Evolutionary conservation across 257 asterid genomes (phyloP).

Genomic region (Plantago ovata): DNA sequence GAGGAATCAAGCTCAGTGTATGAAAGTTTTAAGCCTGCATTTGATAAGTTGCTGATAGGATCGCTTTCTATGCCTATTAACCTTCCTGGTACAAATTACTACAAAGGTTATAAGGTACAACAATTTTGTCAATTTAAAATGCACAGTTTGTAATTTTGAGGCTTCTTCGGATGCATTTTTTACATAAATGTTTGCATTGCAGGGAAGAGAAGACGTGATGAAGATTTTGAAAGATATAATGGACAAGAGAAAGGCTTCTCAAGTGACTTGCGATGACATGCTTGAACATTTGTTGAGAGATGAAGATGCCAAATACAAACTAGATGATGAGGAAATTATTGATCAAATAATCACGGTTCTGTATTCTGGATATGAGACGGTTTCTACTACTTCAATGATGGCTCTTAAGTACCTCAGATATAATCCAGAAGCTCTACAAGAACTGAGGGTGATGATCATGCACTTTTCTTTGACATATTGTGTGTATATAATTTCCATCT

Average conservation of each 20-base stretch:
- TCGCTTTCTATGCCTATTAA: slow-evolving; percentile 68
- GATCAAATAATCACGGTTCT: slow-evolving; percentile 77
- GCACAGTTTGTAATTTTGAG: no score
- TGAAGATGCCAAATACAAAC: slow-evolving; percentile 25
- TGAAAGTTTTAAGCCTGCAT: slow-evolving; percentile 36
- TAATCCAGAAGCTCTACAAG: slow-evolving; percentile 60
- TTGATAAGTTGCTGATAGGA: slow-evolving; percentile 47
- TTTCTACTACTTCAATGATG: slow-evolving; percentile 86
- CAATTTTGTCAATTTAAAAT: neutral
- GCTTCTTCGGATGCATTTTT: neutral
- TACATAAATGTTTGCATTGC: slow-evolving; percentile 27
- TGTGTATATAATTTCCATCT: neutral
- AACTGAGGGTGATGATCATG: slow-evolving; percentile 46
- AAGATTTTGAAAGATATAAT: slow-evolving; percentile 41
- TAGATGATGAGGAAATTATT: slow-evolving; percentile 62
- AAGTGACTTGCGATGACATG: slow-evolving; percentile 41
- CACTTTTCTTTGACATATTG: neutral
- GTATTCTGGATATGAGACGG: slow-evolving; percentile 89
- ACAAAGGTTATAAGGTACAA: slow-evolving; percentile 48
- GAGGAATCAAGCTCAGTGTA: slow-evolving; percentile 34
- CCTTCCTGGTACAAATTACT: slow-evolving; percentile 55
- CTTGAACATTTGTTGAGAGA: slow-evolving; percentile 44
- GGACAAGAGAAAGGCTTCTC: slow-evolving; percentile 51
- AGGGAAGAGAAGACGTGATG: slow-evolving; percentile 66
- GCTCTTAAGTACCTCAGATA: slow-evolving; percentile 82